Base-by-base conservation (phyloP, 768 basidiomycete genomes). In the Amanita pallidorosea region DNA sequence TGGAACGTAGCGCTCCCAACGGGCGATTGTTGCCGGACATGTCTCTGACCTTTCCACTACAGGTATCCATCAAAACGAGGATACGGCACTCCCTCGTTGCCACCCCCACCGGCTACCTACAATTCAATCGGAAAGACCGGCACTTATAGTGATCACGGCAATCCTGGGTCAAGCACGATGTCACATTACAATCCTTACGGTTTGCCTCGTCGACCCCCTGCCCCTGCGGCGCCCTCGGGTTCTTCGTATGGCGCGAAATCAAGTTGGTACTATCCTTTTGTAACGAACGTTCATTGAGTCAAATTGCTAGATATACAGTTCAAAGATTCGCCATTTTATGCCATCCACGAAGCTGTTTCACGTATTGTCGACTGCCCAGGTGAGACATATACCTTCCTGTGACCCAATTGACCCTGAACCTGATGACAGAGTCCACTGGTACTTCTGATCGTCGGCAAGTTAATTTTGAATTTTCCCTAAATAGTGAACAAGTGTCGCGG, bases 241-340 rank as follows among this genome's bases (percentile, higher is more conserved):
- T 62, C 72, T 25, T 56, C 72, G 34, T 57, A 57, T 27, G 60
- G 62, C 65, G 68, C 69, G n/a, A 53, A 44, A 29, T 8, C 36
- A 45, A 41, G 52, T 47, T 47, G 18, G 53, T 57, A 27, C 49
- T 34, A 18, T 44, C 48, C 22, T 43, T 12, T 27, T 35, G 0
- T 25, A 22, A 52, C 46, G 3, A 15, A 6, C 4, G 22, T 17
- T 48, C 20, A 17, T 27, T 45, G 23, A 44, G n/a, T 15, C 13
- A 9, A 45, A 55, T 40, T 63, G 23, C 4, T 46, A 87, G 88
- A 62, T 18, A 79, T 91, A 40, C 79, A 77, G 44, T 91, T 91
- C 69, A 88, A 83, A 58, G 74, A 77, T 7, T 90, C 89, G 0
- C 88, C 89, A 0, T 92, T 91, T 62, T 84, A 84, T 58, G 67